Evolutionary conservation across 345 rosid genomes (phyloP), one percentile per base, ranked within the genome.

Genomic region (Odontarrhena argentea): DNA sequence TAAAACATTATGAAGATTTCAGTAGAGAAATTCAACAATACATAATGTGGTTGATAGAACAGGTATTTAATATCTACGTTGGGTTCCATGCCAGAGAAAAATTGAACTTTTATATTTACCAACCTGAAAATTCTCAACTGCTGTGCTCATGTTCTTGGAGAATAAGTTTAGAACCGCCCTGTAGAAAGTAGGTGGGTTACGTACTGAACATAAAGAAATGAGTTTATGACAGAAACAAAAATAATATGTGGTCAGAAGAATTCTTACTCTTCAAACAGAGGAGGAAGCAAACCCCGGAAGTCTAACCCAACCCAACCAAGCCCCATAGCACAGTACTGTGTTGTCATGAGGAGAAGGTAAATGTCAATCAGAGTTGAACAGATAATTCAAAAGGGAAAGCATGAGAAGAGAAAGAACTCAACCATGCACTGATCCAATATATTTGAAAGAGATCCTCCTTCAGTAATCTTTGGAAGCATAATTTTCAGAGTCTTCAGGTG

Each of bases 371-470:
- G 64, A 61, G 55, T 24, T 74, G 22, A 46, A 67, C 8, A 48
- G 25, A 2, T 58, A 37, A 48, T 4, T 14, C 25, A 62, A 26
- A 40, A 41, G 36, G 15, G 60, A 55, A 55, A 14, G 42, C 8
- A 74, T 24, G 37, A 49, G 58, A 40, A 34, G 54, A 5, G 14
- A 6, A 42, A 74, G 60, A 62, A 42, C 87, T 81, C 43, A 53
- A 92, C 96, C 96, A 87, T 89, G 90, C 97, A 87, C 67, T 87
- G 96, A 64, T 91, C 99, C 75, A 91, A 80, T 55, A 94, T 94
- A 83, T 91, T 94, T 67, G 97, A 88, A 37, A 94, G 79, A 34
- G 97, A 84, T 55, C 91, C 96, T 69, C 99, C 97, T 76, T 94
- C 99, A 36, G 93, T 88, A 80, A 94, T 86, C 86, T 88, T 88